Base-by-base conservation (phyloP, 1,284 basidiomycete species). In the Apiotrichum mycotoxinovorans region DNA sequence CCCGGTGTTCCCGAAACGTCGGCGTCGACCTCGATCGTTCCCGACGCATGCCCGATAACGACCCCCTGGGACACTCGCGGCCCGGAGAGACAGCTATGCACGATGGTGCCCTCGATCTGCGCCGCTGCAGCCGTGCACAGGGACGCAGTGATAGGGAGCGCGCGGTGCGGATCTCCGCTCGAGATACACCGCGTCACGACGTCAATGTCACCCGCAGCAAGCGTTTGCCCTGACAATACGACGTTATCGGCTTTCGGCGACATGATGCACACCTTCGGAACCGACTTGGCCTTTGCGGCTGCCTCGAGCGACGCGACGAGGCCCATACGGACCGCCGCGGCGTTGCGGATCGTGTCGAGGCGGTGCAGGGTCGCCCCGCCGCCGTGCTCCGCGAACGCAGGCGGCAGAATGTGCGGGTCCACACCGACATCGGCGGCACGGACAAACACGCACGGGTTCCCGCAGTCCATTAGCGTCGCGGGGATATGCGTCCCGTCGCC, bases 131-230 rank as follows among this genome's bases (percentile, higher is more conserved):
- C 87, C 4, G 86, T 79, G 64, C 86, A 87, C 17, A 88, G 78
- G 0, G 84, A 86, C 1, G 87, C 82, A 0, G 87, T 88, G 83
- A 87, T 86, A 1, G 86, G 87, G 0, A 88, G 81, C 0, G 86
- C 84, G 63, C 84, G 85, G 71, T 88, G 87, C 7, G 85, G 78
- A 2, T 85, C 82, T 2, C 86, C 86, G 84, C 88, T 87, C 0
- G 85, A 87, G 34, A 85, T 79, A 1, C 87, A 83, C 52, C 84
- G 81, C 12, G 85, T 78, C n/a, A 79, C 77, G 46, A 88, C 78
- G 64, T 87, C 82, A 8, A 79, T 78, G 9, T 73, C 72, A 15
- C 62, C 66, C 9, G 53, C 47, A 22, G 77, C 72, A 3, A 68
- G 64, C 14, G 58, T 44, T 7, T 66, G 56, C 15, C 61, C 54